Evolutionary conservation across 2,329 filamentous ascomycete species (phyloP), one percentile per base, ranked within the genome.

Genomic region (Fusarium phyllophilum): DNA sequence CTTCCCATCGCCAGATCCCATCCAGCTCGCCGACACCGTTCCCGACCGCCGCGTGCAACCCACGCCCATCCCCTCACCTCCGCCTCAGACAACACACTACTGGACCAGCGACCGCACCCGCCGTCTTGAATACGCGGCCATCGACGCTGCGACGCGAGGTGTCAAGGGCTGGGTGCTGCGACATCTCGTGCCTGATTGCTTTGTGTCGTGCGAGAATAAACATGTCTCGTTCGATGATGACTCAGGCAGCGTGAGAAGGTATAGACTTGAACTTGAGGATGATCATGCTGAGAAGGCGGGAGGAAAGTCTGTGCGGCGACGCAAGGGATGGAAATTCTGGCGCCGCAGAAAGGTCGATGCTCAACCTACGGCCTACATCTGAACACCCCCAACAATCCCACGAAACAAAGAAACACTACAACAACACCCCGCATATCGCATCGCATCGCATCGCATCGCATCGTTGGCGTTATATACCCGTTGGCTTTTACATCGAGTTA

Each of bases 61-160:
- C 26, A 73, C 66, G 45, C 72, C 78, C 3, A 65, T 80, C 6
- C 82, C 83, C 39, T 81, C 84, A 6, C 83, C 84, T 5, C 89
- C 88, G 4, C 89, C 88, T 8, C 86, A 87, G 73, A 91, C 90
- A 6, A 89, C 88, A 3, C 89, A 91, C 77, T 92, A 92, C 81
- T 92, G 90, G 90, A 92, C 89, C 3, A 91, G 89, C 76, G 89
- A 91, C 77, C 85, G 85, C 60, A 91, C 90, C 1, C 85, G 90
- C 8, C 85, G 89, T 17, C 84, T 91, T 8, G 90, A 92, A 82
- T 92, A 92, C 75, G 90, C 89, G 0, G 90, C 90, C 62, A 92
- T 92, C 45, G 90, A 92, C 56, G 89, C 89, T 0, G 89, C 90
- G 5, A 87, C 86, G 41, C 84, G 85, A 4, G 90, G 90, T 9